Percentiles rank a stretch among this genome's conserved stretches.
Conservation (phyloP, 1,284 basidiomycete genomes). For the Anthracocystis walkeri region DNA sequence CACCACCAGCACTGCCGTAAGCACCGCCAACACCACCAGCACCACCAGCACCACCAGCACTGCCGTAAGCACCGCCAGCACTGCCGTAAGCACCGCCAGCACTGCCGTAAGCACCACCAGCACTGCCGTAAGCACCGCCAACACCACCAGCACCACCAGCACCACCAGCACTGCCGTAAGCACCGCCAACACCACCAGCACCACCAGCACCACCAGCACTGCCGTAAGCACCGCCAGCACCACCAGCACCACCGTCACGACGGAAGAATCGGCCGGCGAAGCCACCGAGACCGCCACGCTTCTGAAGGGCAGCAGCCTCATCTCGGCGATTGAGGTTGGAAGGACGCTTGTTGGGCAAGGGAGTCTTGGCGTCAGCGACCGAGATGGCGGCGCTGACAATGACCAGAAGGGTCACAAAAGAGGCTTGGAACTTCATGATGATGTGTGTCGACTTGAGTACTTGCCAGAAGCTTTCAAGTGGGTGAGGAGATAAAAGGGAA, state of each 20-base stretch:
- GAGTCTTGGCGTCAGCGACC: slow-evolving; percentile 39
- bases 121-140: no score
- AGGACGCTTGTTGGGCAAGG: slow-evolving; percentile 41
- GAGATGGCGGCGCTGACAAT: slow-evolving; percentile 48
- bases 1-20: no score
- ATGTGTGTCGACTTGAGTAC: slow-evolving; percentile 21
- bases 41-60: slow-evolving; percentile 9
- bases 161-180: no score
- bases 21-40: no score
- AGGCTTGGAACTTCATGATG: slow-evolving; percentile 49
- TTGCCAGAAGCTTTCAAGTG: slow-evolving; percentile 36
- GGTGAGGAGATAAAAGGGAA: background rate
- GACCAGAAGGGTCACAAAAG: slow-evolving; percentile 44
- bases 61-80: slow-evolving; percentile 10
- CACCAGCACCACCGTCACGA: slow-evolving; percentile 8
- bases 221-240: slow-evolving; percentile 12
- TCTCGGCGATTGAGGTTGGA: slow-evolving; percentile 36
- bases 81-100: slow-evolving; percentile 3
- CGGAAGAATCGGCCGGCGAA: slow-evolving; percentile 39
- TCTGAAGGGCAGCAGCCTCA: slow-evolving; percentile 26
- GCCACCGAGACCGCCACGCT: slow-evolving; percentile 26
- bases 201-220: slow-evolving; percentile 10
- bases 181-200: no score
- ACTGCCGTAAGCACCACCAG: slow-evolving; percentile 3
- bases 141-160: no score